These are phyloP conservation scores for Prunus yedoensis DNA, from an alignment of 331 rosid genomes.

Conservation along the genomic window DNA sequence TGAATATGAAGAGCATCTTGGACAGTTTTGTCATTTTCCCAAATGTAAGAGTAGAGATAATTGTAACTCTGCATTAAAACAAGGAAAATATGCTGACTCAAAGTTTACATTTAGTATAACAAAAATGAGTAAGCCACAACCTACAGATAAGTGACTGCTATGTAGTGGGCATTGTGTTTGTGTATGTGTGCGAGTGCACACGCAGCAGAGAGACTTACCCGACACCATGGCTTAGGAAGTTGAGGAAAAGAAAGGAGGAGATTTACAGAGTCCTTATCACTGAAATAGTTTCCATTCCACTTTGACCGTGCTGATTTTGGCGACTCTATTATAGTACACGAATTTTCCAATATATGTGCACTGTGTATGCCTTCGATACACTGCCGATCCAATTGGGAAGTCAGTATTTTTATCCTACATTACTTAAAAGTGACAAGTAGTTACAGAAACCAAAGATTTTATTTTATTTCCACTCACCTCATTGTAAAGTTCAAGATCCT, in stretches of 20 bases:
- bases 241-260: not conserved
- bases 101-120: too few species aligned
- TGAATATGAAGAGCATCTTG: slow-evolving; percentile 20
- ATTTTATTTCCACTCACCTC: too few species aligned
- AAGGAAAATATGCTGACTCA: not conserved
- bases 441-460: too few species aligned
- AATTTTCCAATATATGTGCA: not conserved
- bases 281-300: not conserved
- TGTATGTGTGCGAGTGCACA: not conserved
- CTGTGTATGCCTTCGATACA: not conserved
- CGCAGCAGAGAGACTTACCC: not conserved
- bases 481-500: too few species aligned
- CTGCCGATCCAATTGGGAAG: not conserved
- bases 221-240: not conserved
- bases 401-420: not conserved
- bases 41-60: not conserved
- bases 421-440: not conserved
- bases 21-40: slow-evolving; percentile 22
- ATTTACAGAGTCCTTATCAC: not conserved
- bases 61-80: not conserved
- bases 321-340: not conserved
- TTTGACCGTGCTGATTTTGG: too few species aligned
- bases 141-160: too few species aligned
- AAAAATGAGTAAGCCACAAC: too few species aligned
- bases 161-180: too few species aligned